Base-by-base conservation (phyloP, 2,329 filamentous ascomycete genomes). In the Basipetospora chlamydospora region DNA sequence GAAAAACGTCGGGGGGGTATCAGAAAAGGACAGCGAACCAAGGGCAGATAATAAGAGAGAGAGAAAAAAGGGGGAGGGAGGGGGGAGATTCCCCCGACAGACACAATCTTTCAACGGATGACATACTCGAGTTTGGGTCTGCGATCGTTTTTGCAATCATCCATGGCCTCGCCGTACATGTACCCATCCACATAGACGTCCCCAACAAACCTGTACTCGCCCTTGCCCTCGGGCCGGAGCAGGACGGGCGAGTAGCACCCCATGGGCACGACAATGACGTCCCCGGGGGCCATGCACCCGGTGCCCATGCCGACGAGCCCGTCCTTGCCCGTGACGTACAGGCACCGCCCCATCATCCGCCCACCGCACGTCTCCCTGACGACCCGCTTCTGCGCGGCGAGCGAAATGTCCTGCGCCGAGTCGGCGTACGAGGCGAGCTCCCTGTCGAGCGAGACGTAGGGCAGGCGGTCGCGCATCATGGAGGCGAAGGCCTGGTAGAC, bases 141-240 rank as follows among this genome's bases (percentile, higher is more conserved):
- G 50, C 71, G 71, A 38, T 64, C 58, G 41, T 63, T 39, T 13
- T 33, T 43, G 39, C 38, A 41, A 28, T 46, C 42, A 7, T 48
- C 41, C 8, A 57, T 31, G 5, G 55, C 54, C 35, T 44, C 39
- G 1, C 55, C 53, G 18, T 49, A 23, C 55, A 59, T 59, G 20
- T 54, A 57, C 1, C 48, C 46, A 39, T 57, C 43, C 4, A 59
- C 32, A 34, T 57, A 59, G 1, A 47, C 43, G 33, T 59, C 55
- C 1, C 56, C 55, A 2, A 58, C 47, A 32, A 49, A 53, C 6
- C 45, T 40, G 41, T 49, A 54, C 40, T 49, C 50, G 2, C 35
- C 35, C 4, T 40, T 37, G 4, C 47, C 50, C 10, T 51, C 47
- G 0, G 38, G 43, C 1, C 54, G 45, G 6, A 57, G 42, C 3